A percentile compares a stretch with the other conserved stretches of the same genome.
These are phyloP conservation scores for Candida berthetii DNA, from an alignment of 805 yeast species.

Conservation along the genomic window DNA sequence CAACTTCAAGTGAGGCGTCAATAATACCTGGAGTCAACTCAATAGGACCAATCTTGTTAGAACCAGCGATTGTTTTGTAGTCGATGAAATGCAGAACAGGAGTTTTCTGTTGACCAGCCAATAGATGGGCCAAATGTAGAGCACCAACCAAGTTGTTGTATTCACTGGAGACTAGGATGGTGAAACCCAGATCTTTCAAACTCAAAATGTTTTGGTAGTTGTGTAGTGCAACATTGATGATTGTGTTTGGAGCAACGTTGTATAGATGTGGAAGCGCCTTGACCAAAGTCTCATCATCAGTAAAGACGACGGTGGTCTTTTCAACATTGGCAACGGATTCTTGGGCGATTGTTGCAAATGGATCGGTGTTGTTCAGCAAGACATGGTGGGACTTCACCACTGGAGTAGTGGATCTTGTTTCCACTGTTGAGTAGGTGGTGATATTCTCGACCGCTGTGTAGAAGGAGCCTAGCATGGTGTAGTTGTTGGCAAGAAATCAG, in stretches of 20 bases:
- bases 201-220: slow-evolving; percentile 72
- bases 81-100: slow-evolving; percentile 73
- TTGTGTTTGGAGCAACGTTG: slow-evolving; percentile 36
- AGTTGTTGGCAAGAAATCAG: no score
- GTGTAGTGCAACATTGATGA: slow-evolving; percentile 56
- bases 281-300: slow-evolving; percentile 49
- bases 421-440: not conserved
- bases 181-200: slow-evolving; percentile 61
- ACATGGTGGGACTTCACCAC: not conserved
- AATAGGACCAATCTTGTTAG: slow-evolving; percentile 9
- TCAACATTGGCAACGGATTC: not conserved
- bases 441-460: no score
- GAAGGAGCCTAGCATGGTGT: no score
- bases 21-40: slow-evolving; percentile 1
- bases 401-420: not conserved
- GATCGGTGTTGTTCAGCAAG: slow-evolving; percentile 22
- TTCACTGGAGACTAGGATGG: slow-evolving; percentile 62
- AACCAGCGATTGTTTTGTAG: slow-evolving; percentile 14
- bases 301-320: slow-evolving; percentile 26
- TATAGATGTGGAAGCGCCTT: slow-evolving; percentile 53
- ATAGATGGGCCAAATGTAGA: slow-evolving; percentile 51
- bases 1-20: not conserved
- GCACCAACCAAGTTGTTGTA: slow-evolving; percentile 46
- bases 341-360: slow-evolving; percentile 16
- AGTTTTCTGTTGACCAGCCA: slow-evolving; percentile 39